phyloP scores from a whole-genome alignment of 768 basidiomycete genomes.

The Hysterangium stoloniferum region DNA sequence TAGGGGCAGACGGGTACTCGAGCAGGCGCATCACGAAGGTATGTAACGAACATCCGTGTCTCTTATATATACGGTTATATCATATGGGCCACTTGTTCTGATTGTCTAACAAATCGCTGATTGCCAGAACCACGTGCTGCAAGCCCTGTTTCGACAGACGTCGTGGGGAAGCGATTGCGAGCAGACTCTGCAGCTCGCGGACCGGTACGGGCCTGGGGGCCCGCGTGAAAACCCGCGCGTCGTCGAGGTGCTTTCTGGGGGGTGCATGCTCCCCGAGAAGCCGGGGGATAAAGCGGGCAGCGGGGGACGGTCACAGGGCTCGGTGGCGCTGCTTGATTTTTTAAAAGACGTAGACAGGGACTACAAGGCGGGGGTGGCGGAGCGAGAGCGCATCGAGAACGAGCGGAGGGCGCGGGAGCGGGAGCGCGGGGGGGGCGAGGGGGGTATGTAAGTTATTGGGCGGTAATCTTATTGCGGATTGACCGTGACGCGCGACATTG shows the following conservation, averaged over 20 bases:
- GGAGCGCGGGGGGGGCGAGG: not conserved
- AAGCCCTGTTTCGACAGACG: conserved; percentile 17
- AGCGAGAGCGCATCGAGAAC: not conserved
- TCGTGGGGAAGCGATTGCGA: conserved; percentile 19
- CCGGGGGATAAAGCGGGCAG: not conserved
- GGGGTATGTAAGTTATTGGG: not conserved
- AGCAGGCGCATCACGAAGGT: conserved; percentile 16
- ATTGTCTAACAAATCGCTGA: not conserved
- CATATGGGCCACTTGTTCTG: not conserved
- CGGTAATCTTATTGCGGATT: not conserved
- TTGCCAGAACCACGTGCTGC: conserved; percentile 14
- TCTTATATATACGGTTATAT: not conserved
- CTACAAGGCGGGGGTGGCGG: conserved; percentile 1
- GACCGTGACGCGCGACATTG: not conserved
- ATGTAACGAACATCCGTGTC: not conserved
- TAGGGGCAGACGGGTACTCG: conserved; percentile 10
- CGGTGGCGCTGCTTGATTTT: conserved; percentile 14
- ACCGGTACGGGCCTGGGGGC: conserved; percentile 16
- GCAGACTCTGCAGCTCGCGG: conserved; percentile 15
- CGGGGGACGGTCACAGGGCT: conserved; percentile 10
- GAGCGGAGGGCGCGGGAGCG: no score
- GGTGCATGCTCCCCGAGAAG: conserved; percentile 16
- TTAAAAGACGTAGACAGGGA: conserved; percentile 17
- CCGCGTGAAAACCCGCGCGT: conserved; percentile 15
- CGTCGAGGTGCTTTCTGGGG: conserved; percentile 15